Conservation (phyloP, 306 rosid genomes). For the Mucuna pruriens region DNA sequence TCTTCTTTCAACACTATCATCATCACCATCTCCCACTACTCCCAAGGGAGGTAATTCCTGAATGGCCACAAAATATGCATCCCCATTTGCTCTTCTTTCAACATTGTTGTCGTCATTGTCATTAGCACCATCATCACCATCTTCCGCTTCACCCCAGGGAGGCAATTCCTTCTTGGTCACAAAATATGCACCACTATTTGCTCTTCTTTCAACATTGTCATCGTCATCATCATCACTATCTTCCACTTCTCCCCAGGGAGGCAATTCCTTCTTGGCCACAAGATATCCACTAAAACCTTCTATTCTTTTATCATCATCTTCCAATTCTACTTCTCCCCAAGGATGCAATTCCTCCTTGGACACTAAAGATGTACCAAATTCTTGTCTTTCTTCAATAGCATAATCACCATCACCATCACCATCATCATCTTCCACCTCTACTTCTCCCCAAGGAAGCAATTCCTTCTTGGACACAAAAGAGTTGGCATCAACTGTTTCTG, state of each 20-base stretch:
- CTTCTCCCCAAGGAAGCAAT: conserved; percentile 61
- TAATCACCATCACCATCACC: no score
- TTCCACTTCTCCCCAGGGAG: conserved; percentile 62
- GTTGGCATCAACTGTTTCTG: conserved; percentile 32
- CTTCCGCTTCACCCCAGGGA: conserved; percentile 60
- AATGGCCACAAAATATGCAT: conserved; percentile 33
- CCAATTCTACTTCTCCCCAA: conserved; percentile 51
- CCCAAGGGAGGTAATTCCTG: conserved; percentile 58
- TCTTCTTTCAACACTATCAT: conserved; percentile 33
- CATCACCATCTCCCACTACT: conserved; percentile 11
- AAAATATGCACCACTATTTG: conserved; percentile 37
- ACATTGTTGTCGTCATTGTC: neutral
- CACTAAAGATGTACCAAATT: conserved; percentile 36
- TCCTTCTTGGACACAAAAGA: conserved; percentile 39
- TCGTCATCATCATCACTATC: neutral
- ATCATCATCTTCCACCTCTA: conserved; percentile 29
- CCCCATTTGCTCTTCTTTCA: conserved; percentile 34
- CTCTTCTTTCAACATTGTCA: conserved; percentile 11
- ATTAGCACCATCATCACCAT: neutral
- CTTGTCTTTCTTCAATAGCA: conserved; percentile 38
- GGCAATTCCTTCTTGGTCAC: conserved; percentile 47
- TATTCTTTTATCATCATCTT: conserved; percentile 35
- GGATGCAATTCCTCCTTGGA: conserved; percentile 49
- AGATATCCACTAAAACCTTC: conserved; percentile 34
- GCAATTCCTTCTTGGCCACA: conserved; percentile 43